phyloP scores from a whole-genome alignment of 495 filamentous ascomycete species.

The Lasiosphaeria ovina region DNA sequence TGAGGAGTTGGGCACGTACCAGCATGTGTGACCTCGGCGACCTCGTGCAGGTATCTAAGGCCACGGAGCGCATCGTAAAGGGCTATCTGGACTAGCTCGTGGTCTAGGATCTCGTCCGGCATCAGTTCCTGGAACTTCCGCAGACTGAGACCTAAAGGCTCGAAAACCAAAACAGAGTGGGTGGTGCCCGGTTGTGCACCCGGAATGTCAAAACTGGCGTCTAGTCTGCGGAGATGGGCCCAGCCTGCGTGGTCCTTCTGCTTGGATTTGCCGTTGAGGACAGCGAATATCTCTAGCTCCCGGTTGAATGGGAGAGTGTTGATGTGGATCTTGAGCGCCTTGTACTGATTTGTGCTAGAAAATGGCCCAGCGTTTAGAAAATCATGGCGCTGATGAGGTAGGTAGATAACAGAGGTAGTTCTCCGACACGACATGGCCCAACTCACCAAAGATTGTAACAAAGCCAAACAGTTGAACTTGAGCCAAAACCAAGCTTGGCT shows the following conservation, averaged over 20 bases:
- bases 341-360: too few species aligned
- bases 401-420: neutral
- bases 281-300: too few species aligned
- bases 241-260: too few species aligned
- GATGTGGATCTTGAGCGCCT: too few species aligned
- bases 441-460: conserved; percentile 34
- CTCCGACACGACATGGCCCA: neutral
- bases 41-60: neutral
- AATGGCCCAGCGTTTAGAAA: neutral
- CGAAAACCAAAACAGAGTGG: neutral
- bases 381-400: neutral
- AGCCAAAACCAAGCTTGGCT: conserved; percentile 48
- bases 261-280: too few species aligned
- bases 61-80: neutral
- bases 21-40: neutral
- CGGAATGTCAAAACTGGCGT: neutral
- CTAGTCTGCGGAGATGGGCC: neutral
- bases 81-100: neutral
- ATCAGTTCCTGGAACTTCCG: neutral
- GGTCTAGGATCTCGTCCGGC: neutral
- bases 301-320: too few species aligned
- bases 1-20: too few species aligned
- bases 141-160: neutral
- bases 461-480: conserved; percentile 49
- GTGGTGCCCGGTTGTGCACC: neutral